phyloP scores from a whole-genome alignment of 2,329 filamentous ascomycete species.

The Fusarium pininemorale region DNA sequence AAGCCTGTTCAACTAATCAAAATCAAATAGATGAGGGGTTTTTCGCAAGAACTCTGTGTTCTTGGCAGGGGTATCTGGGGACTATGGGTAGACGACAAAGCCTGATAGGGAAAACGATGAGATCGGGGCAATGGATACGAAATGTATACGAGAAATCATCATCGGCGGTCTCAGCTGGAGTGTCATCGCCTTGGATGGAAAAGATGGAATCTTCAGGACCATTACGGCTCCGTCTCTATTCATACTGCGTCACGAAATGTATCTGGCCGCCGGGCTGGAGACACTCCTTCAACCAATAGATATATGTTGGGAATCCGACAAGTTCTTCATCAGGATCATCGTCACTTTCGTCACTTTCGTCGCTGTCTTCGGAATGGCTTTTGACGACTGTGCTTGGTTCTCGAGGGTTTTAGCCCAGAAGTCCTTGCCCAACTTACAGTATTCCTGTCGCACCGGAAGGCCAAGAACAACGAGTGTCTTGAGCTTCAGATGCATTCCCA shows the following conservation, averaged over 20 bases:
- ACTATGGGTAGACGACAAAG: not conserved
- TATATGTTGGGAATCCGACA: not conserved
- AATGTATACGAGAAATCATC: not conserved
- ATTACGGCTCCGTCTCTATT: not conserved
- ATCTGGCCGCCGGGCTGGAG: slow-evolving; percentile 19
- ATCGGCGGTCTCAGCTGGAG: not conserved
- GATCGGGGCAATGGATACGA: not conserved
- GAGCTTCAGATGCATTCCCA: slow-evolving; percentile 10
- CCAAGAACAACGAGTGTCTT: slow-evolving; percentile 20
- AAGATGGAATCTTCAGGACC: not conserved
- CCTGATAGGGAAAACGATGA: not conserved
- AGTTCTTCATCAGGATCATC: not conserved
- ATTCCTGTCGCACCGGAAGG: not conserved
- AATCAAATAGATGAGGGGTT: not conserved
- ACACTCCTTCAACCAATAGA: slow-evolving; percentile 10
- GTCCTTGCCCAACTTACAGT: not conserved
- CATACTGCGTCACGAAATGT: not conserved
- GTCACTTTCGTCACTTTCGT: not conserved
- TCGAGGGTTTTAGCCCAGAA: slow-evolving; percentile 7
- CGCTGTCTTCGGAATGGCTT: not conserved
- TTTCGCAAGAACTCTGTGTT: not conserved
- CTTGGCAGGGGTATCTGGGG: not conserved
- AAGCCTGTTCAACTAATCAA: not conserved
- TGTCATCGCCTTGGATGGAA: not conserved
- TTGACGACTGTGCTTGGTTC: not conserved